Evolutionary conservation across 2,329 filamentous ascomycete genomes (phyloP).

Genomic region (Fusarium xylarioides): DNA sequence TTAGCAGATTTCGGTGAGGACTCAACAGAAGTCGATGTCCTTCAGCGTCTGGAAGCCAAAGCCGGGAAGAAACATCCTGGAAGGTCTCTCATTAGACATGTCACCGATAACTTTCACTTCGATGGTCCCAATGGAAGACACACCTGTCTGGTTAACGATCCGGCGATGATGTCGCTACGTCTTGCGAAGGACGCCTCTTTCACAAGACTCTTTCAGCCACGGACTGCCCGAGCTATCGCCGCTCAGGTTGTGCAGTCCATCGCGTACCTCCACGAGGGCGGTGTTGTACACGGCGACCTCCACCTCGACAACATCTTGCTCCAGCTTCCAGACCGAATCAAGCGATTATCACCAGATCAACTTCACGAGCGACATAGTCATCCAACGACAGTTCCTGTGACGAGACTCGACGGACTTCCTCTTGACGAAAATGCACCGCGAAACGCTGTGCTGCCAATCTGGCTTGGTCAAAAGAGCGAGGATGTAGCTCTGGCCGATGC

Average conservation of each 20-base stretch:
- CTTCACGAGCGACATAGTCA: conserved; percentile 25
- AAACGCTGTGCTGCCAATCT: conserved; percentile 32
- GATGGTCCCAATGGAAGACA: conserved; percentile 36
- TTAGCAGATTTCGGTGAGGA: conserved; percentile 36
- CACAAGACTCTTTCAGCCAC: conserved; percentile 26
- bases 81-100: conserved; percentile 26
- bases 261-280: conserved; percentile 32
- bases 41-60: conserved; percentile 23
- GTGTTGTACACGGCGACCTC: conserved; percentile 37
- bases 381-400: conserved; percentile 29
- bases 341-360: conserved; percentile 18
- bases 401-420: conserved; percentile 33
- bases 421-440: conserved; percentile 28
- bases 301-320: conserved; percentile 36
- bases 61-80: conserved; percentile 26
- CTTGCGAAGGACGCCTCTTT: conserved; percentile 35
- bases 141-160: conserved; percentile 35
- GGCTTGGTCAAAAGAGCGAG: conserved; percentile 34
- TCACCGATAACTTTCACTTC: conserved; percentile 34
- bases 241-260: conserved; percentile 32
- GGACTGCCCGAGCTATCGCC: conserved; percentile 34
- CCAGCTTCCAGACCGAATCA: conserved; percentile 32
- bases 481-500: conserved; percentile 28
- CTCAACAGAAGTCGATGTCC: conserved; percentile 29
- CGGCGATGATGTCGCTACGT: conserved; percentile 36